phyloP scores from a whole-genome alignment of 2,329 filamentous ascomycete genomes.

The Sporothrix dimorphospora region DNA sequence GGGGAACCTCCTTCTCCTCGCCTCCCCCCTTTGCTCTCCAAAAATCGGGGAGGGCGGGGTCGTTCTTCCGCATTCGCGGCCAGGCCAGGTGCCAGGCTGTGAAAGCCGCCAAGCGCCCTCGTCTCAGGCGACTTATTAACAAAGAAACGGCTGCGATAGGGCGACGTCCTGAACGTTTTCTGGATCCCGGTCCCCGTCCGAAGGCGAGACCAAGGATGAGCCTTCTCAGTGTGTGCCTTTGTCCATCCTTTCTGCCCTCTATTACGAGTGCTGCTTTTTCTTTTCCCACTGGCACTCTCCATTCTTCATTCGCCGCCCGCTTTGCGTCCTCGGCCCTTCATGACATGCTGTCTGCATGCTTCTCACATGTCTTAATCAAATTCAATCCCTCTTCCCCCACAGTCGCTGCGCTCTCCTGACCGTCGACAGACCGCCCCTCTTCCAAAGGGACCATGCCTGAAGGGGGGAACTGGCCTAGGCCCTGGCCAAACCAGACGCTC shows the following conservation, averaged over 20 bases:
- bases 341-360: no score
- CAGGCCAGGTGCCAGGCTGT: neutral
- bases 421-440: neutral
- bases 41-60: conserved; percentile 20
- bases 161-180: neutral
- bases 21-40: conserved; percentile 3
- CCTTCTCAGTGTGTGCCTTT: neutral
- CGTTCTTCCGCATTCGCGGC: conserved; percentile 9
- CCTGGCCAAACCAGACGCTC: conserved; percentile 9
- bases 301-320: neutral
- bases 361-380: conserved; percentile 8
- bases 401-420: neutral
- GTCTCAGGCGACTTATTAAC: conserved; percentile 7
- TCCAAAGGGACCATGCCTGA: neutral
- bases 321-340: neutral
- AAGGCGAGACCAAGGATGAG: conserved; percentile 16
- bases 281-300: neutral
- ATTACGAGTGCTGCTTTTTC: neutral
- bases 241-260: neutral
- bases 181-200: neutral
- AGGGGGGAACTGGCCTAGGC: conserved; percentile 4
- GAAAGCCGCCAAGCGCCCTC: neutral
- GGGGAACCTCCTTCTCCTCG: neutral
- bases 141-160: conserved; percentile 17
- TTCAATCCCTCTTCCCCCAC: neutral